Evolutionary conservation across 1,139 yeast species (phyloP).

Genomic region (Petasospora fabianii): DNA sequence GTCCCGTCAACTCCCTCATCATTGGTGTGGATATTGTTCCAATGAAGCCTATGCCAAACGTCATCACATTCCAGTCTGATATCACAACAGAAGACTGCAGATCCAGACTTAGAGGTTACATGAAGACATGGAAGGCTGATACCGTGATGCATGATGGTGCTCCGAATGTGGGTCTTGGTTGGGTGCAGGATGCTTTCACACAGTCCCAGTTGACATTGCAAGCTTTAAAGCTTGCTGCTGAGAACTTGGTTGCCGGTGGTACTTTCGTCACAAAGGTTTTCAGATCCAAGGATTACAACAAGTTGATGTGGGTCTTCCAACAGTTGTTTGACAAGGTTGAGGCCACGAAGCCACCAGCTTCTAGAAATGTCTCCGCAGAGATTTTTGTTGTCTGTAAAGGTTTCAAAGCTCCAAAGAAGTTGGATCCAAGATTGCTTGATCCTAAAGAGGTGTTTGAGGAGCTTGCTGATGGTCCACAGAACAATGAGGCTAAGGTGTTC

Average conservation of each 20-base stretch:
- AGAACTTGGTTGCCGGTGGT: constrained; percentile 87
- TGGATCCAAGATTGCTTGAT: constrained; percentile 90
- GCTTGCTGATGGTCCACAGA: constrained; percentile 68
- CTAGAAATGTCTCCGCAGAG: constrained; percentile 98
- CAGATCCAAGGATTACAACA: constrained; percentile 96
- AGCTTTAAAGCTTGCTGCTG: constrained; percentile 93
- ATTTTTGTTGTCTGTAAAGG: constrained; percentile 96
- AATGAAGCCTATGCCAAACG: constrained; percentile 89
- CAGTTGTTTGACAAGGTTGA: constrained; percentile 94
- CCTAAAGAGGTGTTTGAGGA: constrained; percentile 95
- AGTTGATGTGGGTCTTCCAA: constrained; percentile 94
- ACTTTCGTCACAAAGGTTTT: constrained; percentile 96
- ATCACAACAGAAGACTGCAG: constrained; percentile 98
- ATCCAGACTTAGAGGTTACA: constrained; percentile 86
- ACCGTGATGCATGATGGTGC: constrained; percentile 99
- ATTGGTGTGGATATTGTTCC: constrained; percentile 98
- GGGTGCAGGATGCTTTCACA: constrained; percentile 99
- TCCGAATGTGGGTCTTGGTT: constrained; percentile 97
- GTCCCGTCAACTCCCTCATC: constrained; percentile 89
- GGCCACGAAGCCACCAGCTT: constrained; percentile 98
- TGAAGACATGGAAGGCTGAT: constrained; percentile 99
- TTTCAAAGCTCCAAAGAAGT: constrained; percentile 91
- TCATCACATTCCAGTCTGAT: constrained; percentile 92
- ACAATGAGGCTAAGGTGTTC: constrained; percentile 87
- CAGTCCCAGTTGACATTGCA: constrained; percentile 94